phyloP scores from a whole-genome alignment of 257 asterid genomes.

The Gentiana dahurica region DNA sequence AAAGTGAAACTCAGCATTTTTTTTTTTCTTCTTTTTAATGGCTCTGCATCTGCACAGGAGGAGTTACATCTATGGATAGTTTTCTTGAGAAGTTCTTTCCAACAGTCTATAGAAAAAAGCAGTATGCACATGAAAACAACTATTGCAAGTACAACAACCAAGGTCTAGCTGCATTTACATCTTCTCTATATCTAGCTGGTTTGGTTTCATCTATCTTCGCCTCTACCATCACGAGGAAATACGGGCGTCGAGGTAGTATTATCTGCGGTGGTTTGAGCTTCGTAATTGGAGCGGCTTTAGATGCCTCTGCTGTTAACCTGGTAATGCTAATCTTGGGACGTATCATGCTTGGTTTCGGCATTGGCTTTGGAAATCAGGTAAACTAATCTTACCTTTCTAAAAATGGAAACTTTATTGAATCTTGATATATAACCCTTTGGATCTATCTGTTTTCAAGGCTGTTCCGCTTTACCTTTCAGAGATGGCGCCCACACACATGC shows the following conservation, averaged over 20 bases:
- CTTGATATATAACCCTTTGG: background rate
- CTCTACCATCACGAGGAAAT: conserved; percentile 54
- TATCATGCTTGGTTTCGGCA: conserved; percentile 80
- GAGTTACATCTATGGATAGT: conserved; percentile 88
- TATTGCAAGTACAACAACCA: conserved; percentile 84
- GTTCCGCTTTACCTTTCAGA: conserved; percentile 73
- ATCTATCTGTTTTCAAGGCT: conserved; percentile 30
- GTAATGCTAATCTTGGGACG: conserved; percentile 72
- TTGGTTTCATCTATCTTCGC: conserved; percentile 58
- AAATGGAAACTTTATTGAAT: background rate
- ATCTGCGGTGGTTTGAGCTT: conserved; percentile 69
- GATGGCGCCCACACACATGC: conserved; percentile 77
- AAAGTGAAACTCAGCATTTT: too few species aligned
- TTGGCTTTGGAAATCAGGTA: conserved; percentile 93
- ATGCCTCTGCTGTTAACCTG: conserved; percentile 53
- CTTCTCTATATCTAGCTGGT: conserved; percentile 77
- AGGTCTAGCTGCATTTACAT: conserved; percentile 71
- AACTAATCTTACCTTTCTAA: too few species aligned
- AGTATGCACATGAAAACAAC: conserved; percentile 53
- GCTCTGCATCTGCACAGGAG: conserved; percentile 30
- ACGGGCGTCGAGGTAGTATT: conserved; percentile 67
- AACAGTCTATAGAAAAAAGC: conserved; percentile 37
- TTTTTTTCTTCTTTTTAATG: background rate
- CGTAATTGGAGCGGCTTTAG: conserved; percentile 53
- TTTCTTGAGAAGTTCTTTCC: conserved; percentile 63